A percentile compares a stretch with the other conserved stretches of the same genome.
phyloP scores from a whole-genome alignment of 306 rosid genomes.

The Mimosa bimucronata region DNA sequence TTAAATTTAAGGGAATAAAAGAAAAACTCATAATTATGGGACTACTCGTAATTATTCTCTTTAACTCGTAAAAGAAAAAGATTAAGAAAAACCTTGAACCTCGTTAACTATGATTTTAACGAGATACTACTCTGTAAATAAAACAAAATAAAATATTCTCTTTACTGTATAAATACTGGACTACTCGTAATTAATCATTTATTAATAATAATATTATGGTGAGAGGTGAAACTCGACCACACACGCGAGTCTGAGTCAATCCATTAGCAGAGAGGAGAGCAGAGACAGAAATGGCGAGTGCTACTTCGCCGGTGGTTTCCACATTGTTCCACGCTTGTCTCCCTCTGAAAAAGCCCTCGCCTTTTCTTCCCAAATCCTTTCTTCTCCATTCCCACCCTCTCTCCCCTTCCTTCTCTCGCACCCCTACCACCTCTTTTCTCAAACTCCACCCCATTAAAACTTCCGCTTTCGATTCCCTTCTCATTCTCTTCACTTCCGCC shows the following conservation, averaged over 20 bases:
- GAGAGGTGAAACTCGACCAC: background rate
- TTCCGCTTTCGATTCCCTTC: constrained; percentile 49
- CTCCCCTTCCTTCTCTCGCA: constrained; percentile 39
- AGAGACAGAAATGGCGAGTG: constrained; percentile 14
- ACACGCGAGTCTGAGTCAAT: background rate
- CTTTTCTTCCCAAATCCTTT: constrained; percentile 50
- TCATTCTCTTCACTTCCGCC: constrained; percentile 68
- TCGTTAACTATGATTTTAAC: no score
- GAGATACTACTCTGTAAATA: no score
- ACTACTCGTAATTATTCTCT: no score
- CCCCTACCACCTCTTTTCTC: background rate
- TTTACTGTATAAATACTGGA: no score
- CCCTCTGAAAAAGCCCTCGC: constrained; percentile 37
- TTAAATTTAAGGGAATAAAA: no score
- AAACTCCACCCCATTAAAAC: constrained; percentile 12
- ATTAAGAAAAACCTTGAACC: no score
- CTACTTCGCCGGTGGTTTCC: constrained; percentile 42
- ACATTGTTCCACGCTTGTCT: constrained; percentile 43
- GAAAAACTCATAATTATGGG: no score
- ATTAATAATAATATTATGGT: background rate
- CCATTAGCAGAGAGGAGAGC: background rate
- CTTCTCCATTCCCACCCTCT: constrained; percentile 27
- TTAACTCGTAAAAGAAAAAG: no score
- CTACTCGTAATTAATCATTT: no score
- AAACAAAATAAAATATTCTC: no score